These are phyloP conservation scores for Turritis glabra DNA, from an alignment of 345 rosid species.

Conservation along the genomic window DNA sequence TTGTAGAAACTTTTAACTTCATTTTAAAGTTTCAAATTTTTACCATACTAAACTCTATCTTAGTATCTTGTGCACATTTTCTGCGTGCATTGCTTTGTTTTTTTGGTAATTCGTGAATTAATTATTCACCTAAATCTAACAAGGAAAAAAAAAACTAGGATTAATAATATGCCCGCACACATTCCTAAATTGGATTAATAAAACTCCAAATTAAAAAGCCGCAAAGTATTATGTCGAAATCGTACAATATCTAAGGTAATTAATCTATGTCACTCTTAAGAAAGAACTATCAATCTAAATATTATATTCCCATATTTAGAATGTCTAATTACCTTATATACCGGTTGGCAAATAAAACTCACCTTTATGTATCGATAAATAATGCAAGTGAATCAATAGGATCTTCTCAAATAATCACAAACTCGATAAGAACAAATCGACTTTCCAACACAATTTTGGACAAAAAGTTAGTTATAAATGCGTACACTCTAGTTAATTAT, in stretches of 20 bases:
- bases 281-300: background rate
- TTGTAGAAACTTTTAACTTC: too few relatives aligned
- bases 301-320: background rate
- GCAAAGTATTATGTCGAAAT: background rate
- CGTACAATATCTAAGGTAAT: background rate
- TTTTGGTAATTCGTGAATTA: background rate
- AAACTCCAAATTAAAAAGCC: background rate
- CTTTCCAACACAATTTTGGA: background rate
- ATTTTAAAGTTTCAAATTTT: too few relatives aligned
- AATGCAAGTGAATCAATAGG: constrained; percentile 10
- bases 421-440: background rate
- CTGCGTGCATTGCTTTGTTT: background rate
- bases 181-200: background rate
- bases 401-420: constrained; percentile 1
- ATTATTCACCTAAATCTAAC: background rate
- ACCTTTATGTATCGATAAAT: background rate
- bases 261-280: background rate
- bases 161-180: background rate
- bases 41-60: too few relatives aligned
- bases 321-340: constrained; percentile 1
- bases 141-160: background rate
- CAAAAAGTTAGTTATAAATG: background rate
- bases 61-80: background rate
- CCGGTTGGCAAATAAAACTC: background rate
- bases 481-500: background rate